Evolutionary conservation across 805 yeast genomes (phyloP), one percentile per base, ranked within the genome.

Genomic region (Wickerhamomyces bisporus): DNA sequence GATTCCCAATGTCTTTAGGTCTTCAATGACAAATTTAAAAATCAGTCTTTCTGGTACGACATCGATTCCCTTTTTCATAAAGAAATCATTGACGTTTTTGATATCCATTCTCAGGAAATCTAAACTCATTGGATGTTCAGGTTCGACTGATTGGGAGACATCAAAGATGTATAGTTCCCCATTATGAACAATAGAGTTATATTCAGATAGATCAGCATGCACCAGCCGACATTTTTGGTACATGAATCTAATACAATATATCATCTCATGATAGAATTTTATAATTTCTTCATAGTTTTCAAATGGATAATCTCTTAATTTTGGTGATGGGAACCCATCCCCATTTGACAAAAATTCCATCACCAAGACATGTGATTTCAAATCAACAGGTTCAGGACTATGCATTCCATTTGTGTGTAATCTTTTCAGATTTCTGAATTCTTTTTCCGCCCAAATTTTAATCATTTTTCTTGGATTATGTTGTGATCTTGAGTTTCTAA

Each of bases 391-490:
- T 56, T 86, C 84, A 0, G 99, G 98, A 28, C 87, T 82, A n/a
- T 95, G 93, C 26, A 93, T 83, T 0, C 95, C 95, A 40, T 79
- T 73, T 32, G 72, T 57, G 58, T 83, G 66, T 16, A 93, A 69
- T 55, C 99, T 73, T 59, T 86, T 91, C 60, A 93, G 70, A 57
- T 93, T 93, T 39, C 99, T 66, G 49, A 89, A 91, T 64, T 93
- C 99, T 57, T 93, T 93, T 59, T 93, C 98, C 0, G 98, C 98
- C 99, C 99, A 93, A 18, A 89, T 74, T 60, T 86, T 87, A 45
- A 93, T 96, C 97, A 93, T 91, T 57, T 91, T 91, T 55, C 98
- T 73, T 9, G 98, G 98, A 55, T 93, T 93, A 48, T 88, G 87
- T 52, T 86, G 88, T 28, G 79, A 76, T 50, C 91, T 86, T 6